These are phyloP conservation scores for Glycine tomentella DNA, from an alignment of 306 rosid genomes.

Conservation along the genomic window DNA sequence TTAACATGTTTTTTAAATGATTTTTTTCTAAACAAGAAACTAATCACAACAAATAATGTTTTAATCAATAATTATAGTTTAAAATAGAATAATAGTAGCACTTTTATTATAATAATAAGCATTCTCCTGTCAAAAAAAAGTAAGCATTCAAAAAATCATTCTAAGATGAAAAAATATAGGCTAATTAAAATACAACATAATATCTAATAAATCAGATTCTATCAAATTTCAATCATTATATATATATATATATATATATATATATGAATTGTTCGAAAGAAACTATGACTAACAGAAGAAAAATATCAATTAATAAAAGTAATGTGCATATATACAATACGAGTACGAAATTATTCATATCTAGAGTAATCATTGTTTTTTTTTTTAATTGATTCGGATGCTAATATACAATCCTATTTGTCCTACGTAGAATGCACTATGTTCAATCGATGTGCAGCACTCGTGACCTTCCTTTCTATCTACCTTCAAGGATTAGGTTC, in stretches of 20 bases:
- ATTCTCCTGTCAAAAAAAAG: too few relatives aligned
- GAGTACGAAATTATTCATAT: neutral
- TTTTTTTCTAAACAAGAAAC: too few relatives aligned
- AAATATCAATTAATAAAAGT: neutral
- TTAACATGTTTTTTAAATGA: too few relatives aligned
- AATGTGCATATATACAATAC: neutral
- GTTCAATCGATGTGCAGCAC: neutral
- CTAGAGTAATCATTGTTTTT: neutral
- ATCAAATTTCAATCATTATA: neutral
- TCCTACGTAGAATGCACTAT: conserved; percentile 24
- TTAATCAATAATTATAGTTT: too few relatives aligned
- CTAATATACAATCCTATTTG: neutral
- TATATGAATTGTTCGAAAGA: neutral
- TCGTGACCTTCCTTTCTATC: neutral
- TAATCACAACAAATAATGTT: too few relatives aligned
- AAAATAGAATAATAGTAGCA: too few relatives aligned
- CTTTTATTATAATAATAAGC: too few relatives aligned
- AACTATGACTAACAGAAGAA: neutral
- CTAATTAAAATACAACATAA: too few relatives aligned
- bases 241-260: neutral
- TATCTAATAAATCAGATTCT: too few relatives aligned
- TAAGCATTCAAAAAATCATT: neutral
- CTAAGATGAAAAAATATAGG: too few relatives aligned
- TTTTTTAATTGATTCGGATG: neutral
- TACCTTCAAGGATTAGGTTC: neutral